Conservation (phyloP, 805 yeast species). For the Yarrowia hollandica region DNA sequence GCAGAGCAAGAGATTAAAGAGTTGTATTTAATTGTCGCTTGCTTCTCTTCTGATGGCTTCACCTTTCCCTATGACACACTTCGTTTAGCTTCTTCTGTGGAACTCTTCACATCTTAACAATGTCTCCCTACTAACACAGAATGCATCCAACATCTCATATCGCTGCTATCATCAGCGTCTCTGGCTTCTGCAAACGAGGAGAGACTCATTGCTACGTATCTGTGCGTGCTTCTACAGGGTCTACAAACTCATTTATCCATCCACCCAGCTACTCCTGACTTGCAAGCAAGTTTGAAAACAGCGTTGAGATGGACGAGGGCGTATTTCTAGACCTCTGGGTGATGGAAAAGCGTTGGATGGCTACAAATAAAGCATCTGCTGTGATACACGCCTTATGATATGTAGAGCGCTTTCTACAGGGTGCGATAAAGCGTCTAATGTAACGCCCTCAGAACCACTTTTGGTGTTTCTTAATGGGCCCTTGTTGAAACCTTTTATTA, state of each 20-base stretch:
- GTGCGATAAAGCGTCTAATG: no score
- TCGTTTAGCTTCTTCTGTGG: no score
- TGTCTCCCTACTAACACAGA: not conserved
- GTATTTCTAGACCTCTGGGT: not conserved
- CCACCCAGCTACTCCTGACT: not conserved
- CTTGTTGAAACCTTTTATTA: conserved; percentile 21
- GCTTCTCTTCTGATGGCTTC: not conserved
- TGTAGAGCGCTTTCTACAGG: no score
- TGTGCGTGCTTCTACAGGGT: not conserved
- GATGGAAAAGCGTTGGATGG: no score
- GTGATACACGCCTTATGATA: no score
- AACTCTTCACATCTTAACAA: no score
- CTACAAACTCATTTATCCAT: not conserved
- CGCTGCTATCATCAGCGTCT: not conserved
- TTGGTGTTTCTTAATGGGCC: no score
- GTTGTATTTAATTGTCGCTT: no score
- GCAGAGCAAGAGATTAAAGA: no score
- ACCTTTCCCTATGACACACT: no score
- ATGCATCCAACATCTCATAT: not conserved
- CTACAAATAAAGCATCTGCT: no score
- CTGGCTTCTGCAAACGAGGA: not conserved
- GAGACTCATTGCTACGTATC: not conserved
- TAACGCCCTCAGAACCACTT: no score
- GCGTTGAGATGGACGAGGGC: not conserved
- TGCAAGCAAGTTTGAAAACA: not conserved